Conservation (phyloP, 2,329 filamentous ascomycete genomes). For the Emergomyces africanus region DNA sequence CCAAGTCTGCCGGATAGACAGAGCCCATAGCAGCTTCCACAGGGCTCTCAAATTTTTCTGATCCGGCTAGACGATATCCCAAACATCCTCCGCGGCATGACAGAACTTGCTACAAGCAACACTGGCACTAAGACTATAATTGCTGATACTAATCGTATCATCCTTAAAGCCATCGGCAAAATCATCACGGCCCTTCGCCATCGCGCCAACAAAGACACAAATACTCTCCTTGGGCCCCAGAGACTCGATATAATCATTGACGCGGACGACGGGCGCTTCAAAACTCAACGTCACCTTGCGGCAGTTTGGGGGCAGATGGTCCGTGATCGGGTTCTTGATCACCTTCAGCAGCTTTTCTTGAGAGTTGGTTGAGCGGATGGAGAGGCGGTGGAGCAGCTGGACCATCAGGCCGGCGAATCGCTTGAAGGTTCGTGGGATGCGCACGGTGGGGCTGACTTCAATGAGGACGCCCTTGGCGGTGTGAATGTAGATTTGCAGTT, state of each 20-base stretch:
- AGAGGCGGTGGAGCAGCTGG: conserved; percentile 86
- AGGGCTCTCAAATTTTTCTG: neutral
- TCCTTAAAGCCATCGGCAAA: conserved; percentile 93
- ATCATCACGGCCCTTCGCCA: conserved; percentile 93
- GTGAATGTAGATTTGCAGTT: conserved; percentile 96
- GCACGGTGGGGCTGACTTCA: conserved; percentile 94
- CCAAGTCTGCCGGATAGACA: no score
- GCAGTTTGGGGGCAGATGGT: conserved; percentile 92
- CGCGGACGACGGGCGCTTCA: conserved; percentile 74
- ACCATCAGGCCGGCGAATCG: conserved; percentile 98
- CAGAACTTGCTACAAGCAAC: conserved; percentile 99
- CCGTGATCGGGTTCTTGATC: conserved; percentile 95
- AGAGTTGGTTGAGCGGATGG: conserved; percentile 90
- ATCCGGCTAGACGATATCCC: conserved; percentile 66
- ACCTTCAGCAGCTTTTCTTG: conserved; percentile 96
- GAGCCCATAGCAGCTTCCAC: neutral
- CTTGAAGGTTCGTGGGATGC: conserved; percentile 97
- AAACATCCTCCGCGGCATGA: conserved; percentile 91
- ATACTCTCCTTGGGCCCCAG: conserved; percentile 78
- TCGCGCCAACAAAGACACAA: conserved; percentile 94
- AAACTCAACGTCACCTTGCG: conserved; percentile 96
- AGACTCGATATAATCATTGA: conserved; percentile 75
- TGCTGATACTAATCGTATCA: conserved; percentile 96
- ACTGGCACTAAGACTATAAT: conserved; percentile 92
- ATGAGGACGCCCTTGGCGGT: conserved; percentile 96